phyloP scores from a whole-genome alignment of 78 protist genomes.

The Bigelowiella natans region DNA sequence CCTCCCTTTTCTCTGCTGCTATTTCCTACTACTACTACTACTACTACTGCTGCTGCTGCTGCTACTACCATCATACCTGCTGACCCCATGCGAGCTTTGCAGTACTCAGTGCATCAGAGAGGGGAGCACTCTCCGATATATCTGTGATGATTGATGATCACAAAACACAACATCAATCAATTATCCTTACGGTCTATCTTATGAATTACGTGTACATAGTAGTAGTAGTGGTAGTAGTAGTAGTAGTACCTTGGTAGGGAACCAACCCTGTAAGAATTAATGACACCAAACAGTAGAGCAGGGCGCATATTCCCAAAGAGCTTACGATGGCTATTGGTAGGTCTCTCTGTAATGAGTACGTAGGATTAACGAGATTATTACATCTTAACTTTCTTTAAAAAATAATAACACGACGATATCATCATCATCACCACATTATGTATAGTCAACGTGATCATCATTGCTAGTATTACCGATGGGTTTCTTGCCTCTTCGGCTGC shows the following conservation, averaged over 20 bases:
- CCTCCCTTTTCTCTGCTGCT: too few relatives aligned
- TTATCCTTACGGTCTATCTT: neutral
- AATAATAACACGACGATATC: too few relatives aligned
- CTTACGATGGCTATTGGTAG: neutral
- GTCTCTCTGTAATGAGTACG: too few relatives aligned
- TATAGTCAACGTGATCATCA: too few relatives aligned
- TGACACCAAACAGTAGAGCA: neutral
- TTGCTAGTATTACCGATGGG: neutral
- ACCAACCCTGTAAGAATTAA: neutral
- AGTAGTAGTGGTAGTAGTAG: neutral
- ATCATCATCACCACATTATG: too few relatives aligned
- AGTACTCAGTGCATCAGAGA: neutral
- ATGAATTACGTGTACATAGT: too few relatives aligned
- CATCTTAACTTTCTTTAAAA: too few relatives aligned
- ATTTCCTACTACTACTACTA: neutral
- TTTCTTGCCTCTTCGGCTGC: neutral
- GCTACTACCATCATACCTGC: neutral
- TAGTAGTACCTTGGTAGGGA: neutral
- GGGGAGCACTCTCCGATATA: neutral
- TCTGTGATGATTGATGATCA: neutral
- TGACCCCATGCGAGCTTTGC: neutral
- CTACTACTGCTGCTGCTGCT: slow-evolving; percentile 1
- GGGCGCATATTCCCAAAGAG: neutral
- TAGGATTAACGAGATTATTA: too few relatives aligned
- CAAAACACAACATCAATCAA: neutral